Evolutionary conservation across 176 grass and related monocot genomes (phyloP).

Genomic region (Lolium rigidum): DNA sequence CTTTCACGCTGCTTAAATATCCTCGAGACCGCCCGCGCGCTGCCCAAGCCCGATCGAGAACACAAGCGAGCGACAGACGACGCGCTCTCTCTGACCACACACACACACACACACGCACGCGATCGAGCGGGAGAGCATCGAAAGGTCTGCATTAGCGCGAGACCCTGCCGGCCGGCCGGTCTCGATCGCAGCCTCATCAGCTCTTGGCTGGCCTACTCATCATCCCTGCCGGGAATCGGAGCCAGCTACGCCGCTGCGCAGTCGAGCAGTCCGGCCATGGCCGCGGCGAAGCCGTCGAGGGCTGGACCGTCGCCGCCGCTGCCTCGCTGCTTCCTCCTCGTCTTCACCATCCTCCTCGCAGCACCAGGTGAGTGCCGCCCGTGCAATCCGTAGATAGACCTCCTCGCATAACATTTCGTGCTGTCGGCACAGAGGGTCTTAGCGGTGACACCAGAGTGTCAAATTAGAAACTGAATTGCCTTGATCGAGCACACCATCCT

Average conservation of each 20-base stretch:
- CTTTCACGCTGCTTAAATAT: constrained; percentile 17
- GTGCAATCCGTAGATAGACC: neutral
- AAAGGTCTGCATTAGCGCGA: neutral
- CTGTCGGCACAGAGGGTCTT: neutral
- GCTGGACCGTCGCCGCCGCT: neutral
- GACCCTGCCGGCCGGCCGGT: neutral
- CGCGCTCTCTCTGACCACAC: neutral
- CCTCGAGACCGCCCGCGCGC: neutral
- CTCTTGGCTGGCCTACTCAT: neutral
- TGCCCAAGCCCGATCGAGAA: neutral
- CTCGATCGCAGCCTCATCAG: neutral
- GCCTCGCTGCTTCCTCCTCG: neutral
- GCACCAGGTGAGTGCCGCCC: constrained; percentile 39
- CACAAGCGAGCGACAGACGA: neutral
- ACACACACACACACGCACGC: neutral
- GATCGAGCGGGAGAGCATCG: neutral
- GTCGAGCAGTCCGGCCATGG: constrained; percentile 12
- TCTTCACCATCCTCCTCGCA: constrained; percentile 12
- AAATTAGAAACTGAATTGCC: neutral
- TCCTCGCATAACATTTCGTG: no score
- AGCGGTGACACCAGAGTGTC: no score
- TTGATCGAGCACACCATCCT: neutral
- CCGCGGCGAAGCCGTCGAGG: neutral
- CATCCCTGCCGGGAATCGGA: neutral
- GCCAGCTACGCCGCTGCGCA: neutral